These are phyloP conservation scores for Rhodotorula sp. DNA, from an alignment of 1,284 basidiomycete genomes.

Conservation along the genomic window DNA sequence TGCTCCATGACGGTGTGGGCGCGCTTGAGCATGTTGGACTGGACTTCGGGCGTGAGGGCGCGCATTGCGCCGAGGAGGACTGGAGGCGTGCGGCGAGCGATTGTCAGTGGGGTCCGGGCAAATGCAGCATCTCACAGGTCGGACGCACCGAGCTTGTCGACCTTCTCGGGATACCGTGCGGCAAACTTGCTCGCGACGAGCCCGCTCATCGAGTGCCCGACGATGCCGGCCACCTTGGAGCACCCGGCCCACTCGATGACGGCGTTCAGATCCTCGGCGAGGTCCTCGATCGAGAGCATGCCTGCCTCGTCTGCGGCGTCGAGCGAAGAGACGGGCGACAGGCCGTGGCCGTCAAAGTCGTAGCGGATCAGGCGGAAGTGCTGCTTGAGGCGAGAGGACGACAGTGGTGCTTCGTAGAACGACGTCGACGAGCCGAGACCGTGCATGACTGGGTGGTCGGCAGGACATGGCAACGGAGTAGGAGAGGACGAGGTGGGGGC, in stretches of 20 bases:
- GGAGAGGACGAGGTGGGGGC: not conserved
- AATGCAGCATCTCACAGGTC: not conserved
- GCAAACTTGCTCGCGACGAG: conserved; percentile 36
- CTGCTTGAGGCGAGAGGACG: not conserved
- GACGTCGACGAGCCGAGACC: conserved; percentile 33
- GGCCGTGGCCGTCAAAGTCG: conserved; percentile 40
- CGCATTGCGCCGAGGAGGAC: conserved; percentile 42
- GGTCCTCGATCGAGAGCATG: conserved; percentile 13
- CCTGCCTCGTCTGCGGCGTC: not conserved
- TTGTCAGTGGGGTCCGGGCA: not conserved
- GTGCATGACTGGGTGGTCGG: conserved; percentile 23
- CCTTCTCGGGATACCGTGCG: conserved; percentile 24
- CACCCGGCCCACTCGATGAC: conserved; percentile 20
- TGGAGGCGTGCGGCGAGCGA: not conserved
- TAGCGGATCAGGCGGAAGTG: conserved; percentile 23
- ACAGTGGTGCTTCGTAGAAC: conserved; percentile 25
- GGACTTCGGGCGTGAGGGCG: conserved; percentile 9
- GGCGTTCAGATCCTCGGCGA: conserved; percentile 28
- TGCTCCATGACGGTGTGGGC: conserved; percentile 20
- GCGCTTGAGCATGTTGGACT: conserved; percentile 21
- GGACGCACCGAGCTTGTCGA: conserved; percentile 35
- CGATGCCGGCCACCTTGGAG: conserved; percentile 21
- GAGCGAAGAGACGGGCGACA: conserved; percentile 18
- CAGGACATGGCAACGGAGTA: not conserved
- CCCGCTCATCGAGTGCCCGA: conserved; percentile 36